A percentile compares a stretch with the other conserved stretches of the same genome.
phyloP scores from a whole-genome alignment of 2,329 filamentous ascomycete species.

The Diaporthe vaccinii region DNA sequence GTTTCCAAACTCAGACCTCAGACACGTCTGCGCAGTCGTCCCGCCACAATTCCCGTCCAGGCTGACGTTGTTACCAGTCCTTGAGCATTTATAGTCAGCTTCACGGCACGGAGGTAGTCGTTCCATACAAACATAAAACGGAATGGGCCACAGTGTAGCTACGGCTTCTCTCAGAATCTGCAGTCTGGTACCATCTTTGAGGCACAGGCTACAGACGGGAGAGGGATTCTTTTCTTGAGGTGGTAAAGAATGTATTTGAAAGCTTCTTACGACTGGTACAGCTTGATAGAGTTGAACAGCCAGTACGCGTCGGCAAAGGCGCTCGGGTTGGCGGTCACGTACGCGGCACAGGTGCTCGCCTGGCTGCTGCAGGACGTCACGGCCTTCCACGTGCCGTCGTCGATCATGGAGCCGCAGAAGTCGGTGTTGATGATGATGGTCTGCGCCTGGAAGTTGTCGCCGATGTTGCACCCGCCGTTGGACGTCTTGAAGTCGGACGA shows the following conservation, averaged over 20 bases:
- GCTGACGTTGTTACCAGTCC: not conserved
- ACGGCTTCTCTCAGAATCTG: too few relatives aligned
- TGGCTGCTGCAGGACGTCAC: constrained; percentile 42
- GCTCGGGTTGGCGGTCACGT: constrained; percentile 68
- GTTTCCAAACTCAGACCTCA: constrained; percentile 3
- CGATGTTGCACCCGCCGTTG: constrained; percentile 65
- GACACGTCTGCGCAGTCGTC: constrained; percentile 21
- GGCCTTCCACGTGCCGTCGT: constrained; percentile 41
- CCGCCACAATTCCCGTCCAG: constrained; percentile 10
- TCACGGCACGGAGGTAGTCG: too few relatives aligned
- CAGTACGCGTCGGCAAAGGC: constrained; percentile 72
- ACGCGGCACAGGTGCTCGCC: constrained; percentile 61
- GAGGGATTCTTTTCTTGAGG: too few relatives aligned
- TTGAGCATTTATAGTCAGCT: too few relatives aligned
- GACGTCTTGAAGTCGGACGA: constrained; percentile 51
- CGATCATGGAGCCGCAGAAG: constrained; percentile 48
- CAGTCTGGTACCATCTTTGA: too few relatives aligned
- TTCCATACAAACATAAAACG: too few relatives aligned
- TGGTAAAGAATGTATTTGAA: too few relatives aligned
- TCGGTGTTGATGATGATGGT: constrained; percentile 58
- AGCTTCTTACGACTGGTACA: constrained; percentile 46
- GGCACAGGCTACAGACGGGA: too few relatives aligned
- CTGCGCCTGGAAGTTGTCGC: constrained; percentile 66
- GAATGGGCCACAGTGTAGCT: too few relatives aligned
- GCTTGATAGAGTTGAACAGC: constrained; percentile 63